Evolutionary conservation across 2,329 filamentous ascomycete genomes (phyloP).

Genomic region (Clathrospora elynae): DNA sequence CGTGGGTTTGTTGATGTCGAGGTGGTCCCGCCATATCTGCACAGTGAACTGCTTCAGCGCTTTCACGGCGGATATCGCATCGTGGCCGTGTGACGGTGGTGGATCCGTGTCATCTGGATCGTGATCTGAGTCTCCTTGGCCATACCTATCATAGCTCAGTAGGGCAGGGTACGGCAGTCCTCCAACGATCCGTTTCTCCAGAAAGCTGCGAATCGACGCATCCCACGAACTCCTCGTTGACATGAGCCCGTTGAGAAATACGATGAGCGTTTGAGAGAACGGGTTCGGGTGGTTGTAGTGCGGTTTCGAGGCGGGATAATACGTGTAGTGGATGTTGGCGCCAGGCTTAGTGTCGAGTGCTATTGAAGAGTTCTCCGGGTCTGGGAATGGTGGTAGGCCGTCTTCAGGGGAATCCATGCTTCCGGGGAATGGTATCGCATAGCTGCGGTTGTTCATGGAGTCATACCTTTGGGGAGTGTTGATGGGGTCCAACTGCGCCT

Average conservation of each 20-base stretch:
- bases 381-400: conserved; percentile 37
- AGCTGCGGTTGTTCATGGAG: conserved; percentile 10
- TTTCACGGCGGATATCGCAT: conserved; percentile 51
- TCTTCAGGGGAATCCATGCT: conserved; percentile 34
- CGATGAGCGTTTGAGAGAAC: conserved; percentile 46
- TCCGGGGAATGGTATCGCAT: conserved; percentile 19
- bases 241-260: conserved; percentile 55
- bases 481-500: conserved; percentile 11
- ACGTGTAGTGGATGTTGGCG: conserved; percentile 43
- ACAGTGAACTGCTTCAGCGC: conserved; percentile 55
- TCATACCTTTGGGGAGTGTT: conserved; percentile 9
- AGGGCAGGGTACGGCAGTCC: conserved; percentile 49
- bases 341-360: conserved; percentile 37
- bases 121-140: conserved; percentile 59
- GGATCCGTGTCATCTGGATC: conserved; percentile 49
- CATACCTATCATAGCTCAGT: conserved; percentile 63
- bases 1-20: conserved; percentile 42
- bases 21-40: conserved; percentile 46
- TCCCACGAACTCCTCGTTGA: conserved; percentile 50
- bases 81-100: conserved; percentile 54
- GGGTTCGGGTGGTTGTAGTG: conserved; percentile 34
- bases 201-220: conserved; percentile 38
- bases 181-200: conserved; percentile 31
- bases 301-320: conserved; percentile 38
- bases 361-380: conserved; percentile 36